Percentiles rank a stretch among this genome's conserved stretches.
Conservation (phyloP, 306 rosid genomes). For the Sesbania bispinosa region DNA sequence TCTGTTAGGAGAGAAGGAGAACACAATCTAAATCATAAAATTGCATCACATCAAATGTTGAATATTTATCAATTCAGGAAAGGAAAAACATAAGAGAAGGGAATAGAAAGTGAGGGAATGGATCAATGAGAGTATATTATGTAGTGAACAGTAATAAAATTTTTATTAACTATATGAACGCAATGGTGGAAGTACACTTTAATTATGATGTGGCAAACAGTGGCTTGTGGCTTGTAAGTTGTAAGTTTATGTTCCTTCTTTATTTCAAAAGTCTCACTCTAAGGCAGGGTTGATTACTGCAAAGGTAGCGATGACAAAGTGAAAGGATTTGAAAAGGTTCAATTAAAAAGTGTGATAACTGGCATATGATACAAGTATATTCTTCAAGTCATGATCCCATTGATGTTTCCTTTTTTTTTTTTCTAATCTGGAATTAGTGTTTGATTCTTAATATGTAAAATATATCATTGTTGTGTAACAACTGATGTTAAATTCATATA, state of each 20-base stretch:
- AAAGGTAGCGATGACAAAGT: background rate
- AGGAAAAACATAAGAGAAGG: background rate
- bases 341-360: background rate
- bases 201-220: background rate
- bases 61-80: background rate
- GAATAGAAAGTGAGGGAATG: background rate
- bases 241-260: background rate
- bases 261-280: background rate
- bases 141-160: background rate
- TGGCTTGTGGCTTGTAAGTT: background rate
- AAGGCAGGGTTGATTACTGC: background rate
- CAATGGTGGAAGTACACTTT: background rate
- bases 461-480: background rate
- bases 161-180: background rate
- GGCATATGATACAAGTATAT: background rate
- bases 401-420: background rate
- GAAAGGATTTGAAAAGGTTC: background rate
- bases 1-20: background rate
- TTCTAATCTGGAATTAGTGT: background rate
- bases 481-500: constrained; percentile 1
- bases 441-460: background rate
- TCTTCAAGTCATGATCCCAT: background rate
- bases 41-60: background rate
- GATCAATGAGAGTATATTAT: background rate
- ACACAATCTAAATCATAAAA: constrained; percentile 4